phyloP scores from a whole-genome alignment of 345 rosid genomes.

The Xanthoceras sorbifolium region DNA sequence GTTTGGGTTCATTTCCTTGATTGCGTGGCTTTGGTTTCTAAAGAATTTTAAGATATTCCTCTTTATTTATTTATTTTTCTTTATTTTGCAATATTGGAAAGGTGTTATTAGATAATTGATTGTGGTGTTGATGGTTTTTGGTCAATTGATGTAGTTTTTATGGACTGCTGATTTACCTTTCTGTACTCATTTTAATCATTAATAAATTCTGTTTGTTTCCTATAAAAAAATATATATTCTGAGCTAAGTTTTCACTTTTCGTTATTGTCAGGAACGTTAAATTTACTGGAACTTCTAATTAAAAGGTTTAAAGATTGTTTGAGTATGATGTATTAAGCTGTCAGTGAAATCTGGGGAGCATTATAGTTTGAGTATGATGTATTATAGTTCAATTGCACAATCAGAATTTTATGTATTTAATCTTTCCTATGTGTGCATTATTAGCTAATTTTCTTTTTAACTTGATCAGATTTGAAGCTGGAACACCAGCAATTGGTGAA shows the following conservation, averaged over 20 bases:
- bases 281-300: not conserved
- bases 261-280: not conserved
- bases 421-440: not conserved
- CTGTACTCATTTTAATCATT: too few relatives aligned
- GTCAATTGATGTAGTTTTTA: too few relatives aligned
- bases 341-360: not conserved
- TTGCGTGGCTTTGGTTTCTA: too few relatives aligned
- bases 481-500: conserved; percentile 98
- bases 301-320: not conserved
- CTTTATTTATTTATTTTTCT: too few relatives aligned
- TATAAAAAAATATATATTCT: too few relatives aligned
- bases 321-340: not conserved
- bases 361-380: not conserved
- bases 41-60: too few relatives aligned
- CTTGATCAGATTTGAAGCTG: conserved; percentile 87
- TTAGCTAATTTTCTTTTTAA: conserved; percentile 6
- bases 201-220: too few relatives aligned
- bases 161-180: too few relatives aligned
- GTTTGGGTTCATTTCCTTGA: too few relatives aligned
- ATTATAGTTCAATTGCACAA: not conserved
- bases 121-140: too few relatives aligned
- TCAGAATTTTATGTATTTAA: not conserved
- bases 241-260: not conserved
- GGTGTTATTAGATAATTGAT: too few relatives aligned
- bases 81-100: too few relatives aligned